phyloP scores from a whole-genome alignment of 306 rosid species.

The Abrus precatorius region DNA sequence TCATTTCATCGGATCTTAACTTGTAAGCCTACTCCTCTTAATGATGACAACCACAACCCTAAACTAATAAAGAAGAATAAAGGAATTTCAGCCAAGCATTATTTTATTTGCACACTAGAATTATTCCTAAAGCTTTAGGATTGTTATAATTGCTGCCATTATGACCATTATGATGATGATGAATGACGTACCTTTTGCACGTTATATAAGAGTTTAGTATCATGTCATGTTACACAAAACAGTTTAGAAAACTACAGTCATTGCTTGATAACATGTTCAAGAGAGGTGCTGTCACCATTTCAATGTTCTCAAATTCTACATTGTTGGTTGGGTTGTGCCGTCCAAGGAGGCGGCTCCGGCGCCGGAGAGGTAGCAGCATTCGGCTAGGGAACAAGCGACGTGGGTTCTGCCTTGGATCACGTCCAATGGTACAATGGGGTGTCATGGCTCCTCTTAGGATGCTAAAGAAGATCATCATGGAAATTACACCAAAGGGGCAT shows the following conservation, averaged over 20 bases:
- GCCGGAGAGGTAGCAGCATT: conserved; percentile 70
- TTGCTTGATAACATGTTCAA: conserved; percentile 58
- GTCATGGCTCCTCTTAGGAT: conserved; percentile 70
- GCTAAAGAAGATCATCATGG: conserved; percentile 78
- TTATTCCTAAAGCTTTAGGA: conserved; percentile 68
- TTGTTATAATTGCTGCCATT: conserved; percentile 80
- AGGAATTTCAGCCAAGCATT: conserved; percentile 41
- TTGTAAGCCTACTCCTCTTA: conserved; percentile 48
- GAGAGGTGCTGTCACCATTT: conserved; percentile 58
- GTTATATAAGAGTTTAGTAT: conserved; percentile 53
- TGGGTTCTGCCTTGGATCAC: conserved; percentile 71
- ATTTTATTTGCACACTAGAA: conserved; percentile 65
- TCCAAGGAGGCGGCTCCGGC: conserved; percentile 60
- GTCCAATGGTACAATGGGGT: conserved; percentile 74
- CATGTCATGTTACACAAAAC: conserved; percentile 18
- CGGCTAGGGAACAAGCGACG: conserved; percentile 82
- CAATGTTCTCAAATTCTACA: conserved; percentile 68
- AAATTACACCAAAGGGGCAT: conserved; percentile 69
- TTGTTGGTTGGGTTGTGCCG: conserved; percentile 67
- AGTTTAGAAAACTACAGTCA: background rate
- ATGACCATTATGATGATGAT: conserved; percentile 66
- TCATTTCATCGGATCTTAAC: conserved; percentile 42
- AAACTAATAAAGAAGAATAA: conserved; percentile 50
- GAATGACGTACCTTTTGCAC: conserved; percentile 55
- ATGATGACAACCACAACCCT: conserved; percentile 81